Evolutionary conservation across 331 rosid species (phyloP).

Genomic region (Malus hybrid): DNA sequence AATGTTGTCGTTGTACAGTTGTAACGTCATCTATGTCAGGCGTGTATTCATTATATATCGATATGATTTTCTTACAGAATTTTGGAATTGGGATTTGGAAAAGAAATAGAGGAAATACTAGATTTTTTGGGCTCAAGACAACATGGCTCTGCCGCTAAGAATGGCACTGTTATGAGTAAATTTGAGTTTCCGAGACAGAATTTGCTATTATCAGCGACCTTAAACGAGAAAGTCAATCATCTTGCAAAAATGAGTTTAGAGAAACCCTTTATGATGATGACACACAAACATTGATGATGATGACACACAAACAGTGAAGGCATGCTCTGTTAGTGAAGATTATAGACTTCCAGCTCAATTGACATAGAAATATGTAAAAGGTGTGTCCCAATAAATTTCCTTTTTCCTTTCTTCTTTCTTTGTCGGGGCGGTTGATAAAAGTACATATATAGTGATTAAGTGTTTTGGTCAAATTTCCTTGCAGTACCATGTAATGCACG

Average conservation of each 20-base stretch:
- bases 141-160: conserved; percentile 17
- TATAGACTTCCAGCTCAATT: conserved; percentile 72
- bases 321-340: conserved; percentile 37
- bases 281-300: conserved; percentile 33
- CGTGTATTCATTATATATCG: not conserved
- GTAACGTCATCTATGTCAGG: not conserved
- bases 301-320: conserved; percentile 20
- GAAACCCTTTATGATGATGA: conserved; percentile 70
- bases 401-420: not conserved
- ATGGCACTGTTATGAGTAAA: conserved; percentile 20
- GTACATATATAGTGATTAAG: not conserved
- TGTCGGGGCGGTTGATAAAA: not conserved
- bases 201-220: conserved; percentile 85
- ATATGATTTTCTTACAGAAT: conserved; percentile 41
- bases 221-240: conserved; percentile 83
- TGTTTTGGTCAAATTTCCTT: conserved; percentile 15
- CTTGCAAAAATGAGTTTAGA: conserved; percentile 86
- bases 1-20: not conserved
- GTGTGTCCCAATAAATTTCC: conserved; percentile 28
- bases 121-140: conserved; percentile 58
- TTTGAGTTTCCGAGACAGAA: conserved; percentile 54
- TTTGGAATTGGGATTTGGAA: conserved; percentile 91
- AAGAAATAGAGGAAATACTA: conserved; percentile 77
- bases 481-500: conserved; percentile 85
- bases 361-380: conserved; percentile 73